Conservation (phyloP, 139 green algal genomes). For the Asterochloris erici region DNA sequence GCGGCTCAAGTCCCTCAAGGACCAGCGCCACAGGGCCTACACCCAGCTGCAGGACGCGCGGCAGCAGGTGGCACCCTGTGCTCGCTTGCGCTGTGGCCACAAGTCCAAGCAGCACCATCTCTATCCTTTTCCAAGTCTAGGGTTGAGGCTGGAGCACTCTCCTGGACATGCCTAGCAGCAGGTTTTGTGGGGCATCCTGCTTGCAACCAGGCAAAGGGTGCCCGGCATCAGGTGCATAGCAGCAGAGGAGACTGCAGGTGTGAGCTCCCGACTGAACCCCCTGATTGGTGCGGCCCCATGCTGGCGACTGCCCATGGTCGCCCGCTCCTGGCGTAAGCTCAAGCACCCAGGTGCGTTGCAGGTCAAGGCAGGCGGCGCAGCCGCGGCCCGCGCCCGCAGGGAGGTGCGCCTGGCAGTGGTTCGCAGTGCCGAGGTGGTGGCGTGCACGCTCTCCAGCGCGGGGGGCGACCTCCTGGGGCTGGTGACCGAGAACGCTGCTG, state of each 20-base stretch:
- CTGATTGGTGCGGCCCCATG: too few relatives aligned
- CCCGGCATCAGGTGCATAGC: too few relatives aligned
- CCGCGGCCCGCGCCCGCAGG: slow-evolving; percentile 29
- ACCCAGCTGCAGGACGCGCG: slow-evolving; percentile 10
- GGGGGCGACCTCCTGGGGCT: slow-evolving; percentile 57
- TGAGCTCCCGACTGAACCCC: too few relatives aligned
- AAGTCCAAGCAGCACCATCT: neutral
- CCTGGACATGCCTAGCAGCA: too few relatives aligned
- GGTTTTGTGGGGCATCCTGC: too few relatives aligned
- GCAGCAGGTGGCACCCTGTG: neutral
- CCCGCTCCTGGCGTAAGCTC: too few relatives aligned
- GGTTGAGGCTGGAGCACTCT: too few relatives aligned
- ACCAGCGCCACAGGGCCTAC: slow-evolving; percentile 8
- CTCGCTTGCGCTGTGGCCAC: neutral
- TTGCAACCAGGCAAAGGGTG: too few relatives aligned
- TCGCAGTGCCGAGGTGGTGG: slow-evolving; percentile 49
- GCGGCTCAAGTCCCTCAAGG: slow-evolving; percentile 15
- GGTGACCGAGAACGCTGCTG: neutral
- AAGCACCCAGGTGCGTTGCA: neutral
- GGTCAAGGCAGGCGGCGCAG: slow-evolving; percentile 7
- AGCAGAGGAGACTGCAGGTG: too few relatives aligned
- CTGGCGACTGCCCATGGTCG: too few relatives aligned
- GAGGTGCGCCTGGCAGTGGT: slow-evolving; percentile 54
- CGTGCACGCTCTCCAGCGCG: slow-evolving; percentile 56
- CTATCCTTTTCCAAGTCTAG: neutral